Conservation (phyloP, 1,284 basidiomycete genomes). For the Sporisorium iseilematis-ciliati region DNA sequence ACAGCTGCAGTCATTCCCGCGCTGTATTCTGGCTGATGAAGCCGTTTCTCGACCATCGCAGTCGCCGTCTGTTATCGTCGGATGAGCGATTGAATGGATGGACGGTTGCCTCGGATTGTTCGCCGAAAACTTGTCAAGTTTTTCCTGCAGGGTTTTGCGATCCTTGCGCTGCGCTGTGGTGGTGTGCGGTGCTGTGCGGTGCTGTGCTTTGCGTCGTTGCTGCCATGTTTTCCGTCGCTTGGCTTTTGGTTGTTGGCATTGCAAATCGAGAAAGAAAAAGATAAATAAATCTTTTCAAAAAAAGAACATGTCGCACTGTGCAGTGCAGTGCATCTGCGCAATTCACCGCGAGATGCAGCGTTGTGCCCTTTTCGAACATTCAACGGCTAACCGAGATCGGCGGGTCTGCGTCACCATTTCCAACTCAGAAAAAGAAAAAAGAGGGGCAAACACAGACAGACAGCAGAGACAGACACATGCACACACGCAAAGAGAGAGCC, state of each 20-base stretch:
- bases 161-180: neutral
- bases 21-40: too few species aligned
- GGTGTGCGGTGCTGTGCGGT: neutral
- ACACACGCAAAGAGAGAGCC: too few species aligned
- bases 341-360: too few species aligned
- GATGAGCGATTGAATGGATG: neutral
- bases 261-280: neutral
- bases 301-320: too few species aligned
- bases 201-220: neutral
- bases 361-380: too few species aligned
- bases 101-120: conserved; percentile 9
- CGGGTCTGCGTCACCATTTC: conserved; percentile 1
- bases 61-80: neutral
- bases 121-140: neutral
- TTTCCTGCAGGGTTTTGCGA: neutral
- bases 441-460: neutral
- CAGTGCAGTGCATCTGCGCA: too few species aligned
- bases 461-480: neutral
- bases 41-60: too few species aligned
- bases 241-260: too few species aligned
- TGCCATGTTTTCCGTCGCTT: neutral
- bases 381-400: neutral
- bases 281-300: too few species aligned
- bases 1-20: too few species aligned
- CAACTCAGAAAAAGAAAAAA: too few species aligned